These are phyloP conservation scores for Gossypium davidsonii DNA, from an alignment of 441 rosid genomes.

Conservation along the genomic window DNA sequence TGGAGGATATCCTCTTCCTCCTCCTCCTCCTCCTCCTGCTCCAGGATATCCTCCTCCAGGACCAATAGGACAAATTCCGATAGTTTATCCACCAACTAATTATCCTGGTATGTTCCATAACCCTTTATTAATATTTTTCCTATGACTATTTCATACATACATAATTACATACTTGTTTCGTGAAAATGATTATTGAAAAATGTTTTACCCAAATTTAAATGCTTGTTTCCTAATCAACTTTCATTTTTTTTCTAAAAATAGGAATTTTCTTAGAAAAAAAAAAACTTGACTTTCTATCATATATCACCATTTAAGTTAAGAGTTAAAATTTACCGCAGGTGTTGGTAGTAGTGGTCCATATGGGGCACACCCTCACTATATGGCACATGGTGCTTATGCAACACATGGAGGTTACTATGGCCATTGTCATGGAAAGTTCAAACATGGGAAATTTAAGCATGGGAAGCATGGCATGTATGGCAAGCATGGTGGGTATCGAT, in stretches of 20 bases:
- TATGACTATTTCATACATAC: no score
- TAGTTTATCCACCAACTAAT: slow-evolving; percentile 41
- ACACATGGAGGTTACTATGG: slow-evolving; percentile 36
- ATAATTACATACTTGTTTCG: no score
- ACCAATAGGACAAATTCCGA: slow-evolving; percentile 10
- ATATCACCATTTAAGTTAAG: no score
- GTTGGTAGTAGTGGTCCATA: slow-evolving; percentile 12
- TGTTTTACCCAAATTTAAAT: no score
- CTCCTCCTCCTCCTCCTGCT: not conserved
- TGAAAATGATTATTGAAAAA: no score
- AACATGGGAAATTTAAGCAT: slow-evolving; percentile 52
- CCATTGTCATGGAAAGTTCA: slow-evolving; percentile 48
- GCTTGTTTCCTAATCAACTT: no score
- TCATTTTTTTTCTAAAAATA: no score
- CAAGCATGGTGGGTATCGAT: not conserved
- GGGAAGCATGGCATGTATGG: not conserved
- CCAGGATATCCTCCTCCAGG: slow-evolving; percentile 10
- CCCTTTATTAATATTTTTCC: not conserved
- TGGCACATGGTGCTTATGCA: slow-evolving; percentile 42
- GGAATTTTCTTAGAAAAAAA: no score
- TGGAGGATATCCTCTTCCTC: slow-evolving; percentile 33
- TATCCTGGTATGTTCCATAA: slow-evolving; percentile 23
- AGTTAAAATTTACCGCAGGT: not conserved
- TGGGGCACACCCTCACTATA: slow-evolving; percentile 65
- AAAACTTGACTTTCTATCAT: no score